phyloP scores from a whole-genome alignment of 148 eudicot genomes.

The Simmondsia chinensis region DNA sequence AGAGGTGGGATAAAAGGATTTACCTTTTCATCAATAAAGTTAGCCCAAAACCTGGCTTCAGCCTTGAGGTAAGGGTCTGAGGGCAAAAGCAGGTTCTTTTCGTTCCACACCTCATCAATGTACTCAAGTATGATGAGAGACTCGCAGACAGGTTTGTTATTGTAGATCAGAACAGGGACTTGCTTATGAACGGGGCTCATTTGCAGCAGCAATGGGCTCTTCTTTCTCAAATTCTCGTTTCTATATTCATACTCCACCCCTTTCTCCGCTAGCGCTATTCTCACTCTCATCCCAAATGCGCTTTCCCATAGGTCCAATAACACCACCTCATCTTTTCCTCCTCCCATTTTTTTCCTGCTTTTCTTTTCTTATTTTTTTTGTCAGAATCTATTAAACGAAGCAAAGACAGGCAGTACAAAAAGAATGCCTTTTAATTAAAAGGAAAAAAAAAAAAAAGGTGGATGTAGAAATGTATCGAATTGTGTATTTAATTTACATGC shows the following conservation, averaged over 20 bases:
- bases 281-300: slow-evolving; percentile 29
- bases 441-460: too few relatives aligned
- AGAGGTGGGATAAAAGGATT: too few relatives aligned
- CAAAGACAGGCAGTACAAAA: too few relatives aligned
- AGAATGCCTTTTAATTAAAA: too few relatives aligned
- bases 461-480: too few relatives aligned
- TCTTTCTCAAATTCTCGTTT: slow-evolving; percentile 26
- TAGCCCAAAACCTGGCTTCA: slow-evolving; percentile 52
- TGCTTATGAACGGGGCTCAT: slow-evolving; percentile 47
- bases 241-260: slow-evolving; percentile 24
- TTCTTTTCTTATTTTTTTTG: too few relatives aligned
- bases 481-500: too few relatives aligned
- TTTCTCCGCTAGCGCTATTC: slow-evolving; percentile 34
- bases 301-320: slow-evolving; percentile 32
- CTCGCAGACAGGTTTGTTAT: slow-evolving; percentile 46
- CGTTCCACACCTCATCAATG: slow-evolving; percentile 51
- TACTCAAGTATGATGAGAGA: slow-evolving; percentile 34
- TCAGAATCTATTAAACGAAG: too few relatives aligned
- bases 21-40: slow-evolving; percentile 46
- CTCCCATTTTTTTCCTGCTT: neutral
- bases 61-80: slow-evolving; percentile 35
- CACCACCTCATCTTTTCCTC: slow-evolving; percentile 12
- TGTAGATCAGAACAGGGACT: slow-evolving; percentile 47
- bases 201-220: slow-evolving; percentile 20
- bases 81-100: slow-evolving; percentile 24